Evolutionary conservation across 2,329 filamentous ascomycete species (phyloP).

Genomic region (Pestalotiopsis sp.): DNA sequence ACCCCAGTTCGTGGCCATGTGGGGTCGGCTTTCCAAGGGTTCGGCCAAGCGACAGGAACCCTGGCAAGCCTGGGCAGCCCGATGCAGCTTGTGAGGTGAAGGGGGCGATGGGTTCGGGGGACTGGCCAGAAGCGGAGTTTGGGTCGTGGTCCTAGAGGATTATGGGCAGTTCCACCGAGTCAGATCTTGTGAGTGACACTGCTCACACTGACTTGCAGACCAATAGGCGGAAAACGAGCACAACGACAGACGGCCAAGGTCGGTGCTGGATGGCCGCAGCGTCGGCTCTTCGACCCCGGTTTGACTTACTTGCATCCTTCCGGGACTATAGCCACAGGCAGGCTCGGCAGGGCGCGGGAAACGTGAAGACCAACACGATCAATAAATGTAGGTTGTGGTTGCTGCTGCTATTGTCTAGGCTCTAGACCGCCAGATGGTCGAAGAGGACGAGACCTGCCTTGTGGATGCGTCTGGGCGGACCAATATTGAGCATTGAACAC

Average conservation of each 20-base stretch:
- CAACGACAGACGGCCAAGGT: neutral
- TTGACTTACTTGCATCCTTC: neutral
- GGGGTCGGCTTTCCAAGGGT: neutral
- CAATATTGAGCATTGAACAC: neutral
- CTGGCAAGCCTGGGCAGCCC: neutral
- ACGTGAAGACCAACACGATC: neutral
- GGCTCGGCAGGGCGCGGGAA: neutral
- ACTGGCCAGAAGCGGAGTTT: slow-evolving; percentile 12
- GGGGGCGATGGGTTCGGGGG: slow-evolving; percentile 7
- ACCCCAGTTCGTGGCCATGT: neutral
- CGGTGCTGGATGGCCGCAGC: neutral
- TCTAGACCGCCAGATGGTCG: neutral
- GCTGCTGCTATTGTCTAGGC: neutral
- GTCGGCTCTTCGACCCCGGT: neutral
- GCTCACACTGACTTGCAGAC: slow-evolving; percentile 1
- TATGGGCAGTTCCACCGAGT: slow-evolving; percentile 5
- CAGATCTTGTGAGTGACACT: neutral
- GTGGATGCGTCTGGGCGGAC: neutral
- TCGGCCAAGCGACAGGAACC: neutral
- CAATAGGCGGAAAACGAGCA: neutral
- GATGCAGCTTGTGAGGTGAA: neutral
- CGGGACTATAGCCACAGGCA: neutral
- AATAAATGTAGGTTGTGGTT: neutral
- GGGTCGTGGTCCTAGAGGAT: neutral
- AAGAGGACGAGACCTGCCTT: neutral